phyloP scores from a whole-genome alignment of 768 basidiomycete species.

The Russula virescens region DNA sequence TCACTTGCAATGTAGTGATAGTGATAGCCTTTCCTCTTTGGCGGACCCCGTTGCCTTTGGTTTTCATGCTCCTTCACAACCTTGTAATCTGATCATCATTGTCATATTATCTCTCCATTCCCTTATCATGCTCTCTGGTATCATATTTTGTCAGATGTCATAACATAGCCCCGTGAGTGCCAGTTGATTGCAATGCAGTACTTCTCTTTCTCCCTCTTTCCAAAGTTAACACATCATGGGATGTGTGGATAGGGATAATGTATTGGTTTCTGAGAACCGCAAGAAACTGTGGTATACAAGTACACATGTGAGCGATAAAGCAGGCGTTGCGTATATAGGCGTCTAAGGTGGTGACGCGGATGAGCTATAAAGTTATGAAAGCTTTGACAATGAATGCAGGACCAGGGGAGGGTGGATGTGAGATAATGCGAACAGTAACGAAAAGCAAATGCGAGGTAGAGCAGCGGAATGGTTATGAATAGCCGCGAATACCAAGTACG shows the following conservation, averaged over 20 bases:
- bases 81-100: conserved; percentile 22
- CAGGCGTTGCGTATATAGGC: conserved; percentile 17
- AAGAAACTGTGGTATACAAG: conserved; percentile 22
- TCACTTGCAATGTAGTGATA: conserved; percentile 64
- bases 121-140: conserved; percentile 8
- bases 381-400: conserved; percentile 10
- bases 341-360: conserved; percentile 18
- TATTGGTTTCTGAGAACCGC: conserved; percentile 12
- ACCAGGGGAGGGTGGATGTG: conserved; percentile 1
- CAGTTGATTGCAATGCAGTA: conserved; percentile 15
- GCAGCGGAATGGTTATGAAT: conserved; percentile 31
- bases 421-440: conserved; percentile 1
- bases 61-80: conserved; percentile 5
- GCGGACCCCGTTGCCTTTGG: not conserved
- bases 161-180: conserved; percentile 12
- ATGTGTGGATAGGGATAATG: conserved; percentile 6
- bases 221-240: not conserved
- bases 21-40: not conserved
- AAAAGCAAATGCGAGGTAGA: not conserved
- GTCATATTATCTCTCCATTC: conserved; percentile 18
- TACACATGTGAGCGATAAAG: conserved; percentile 21
- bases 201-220: not conserved
- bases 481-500: conserved; percentile 72
- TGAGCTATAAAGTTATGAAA: conserved; percentile 22
- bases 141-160: conserved; percentile 13